A percentile compares a stretch with the other conserved stretches of the same genome.
Evolutionary conservation across 2,329 filamentous ascomycete genomes (phyloP).

Genomic region (Curvularia verruculosa): DNA sequence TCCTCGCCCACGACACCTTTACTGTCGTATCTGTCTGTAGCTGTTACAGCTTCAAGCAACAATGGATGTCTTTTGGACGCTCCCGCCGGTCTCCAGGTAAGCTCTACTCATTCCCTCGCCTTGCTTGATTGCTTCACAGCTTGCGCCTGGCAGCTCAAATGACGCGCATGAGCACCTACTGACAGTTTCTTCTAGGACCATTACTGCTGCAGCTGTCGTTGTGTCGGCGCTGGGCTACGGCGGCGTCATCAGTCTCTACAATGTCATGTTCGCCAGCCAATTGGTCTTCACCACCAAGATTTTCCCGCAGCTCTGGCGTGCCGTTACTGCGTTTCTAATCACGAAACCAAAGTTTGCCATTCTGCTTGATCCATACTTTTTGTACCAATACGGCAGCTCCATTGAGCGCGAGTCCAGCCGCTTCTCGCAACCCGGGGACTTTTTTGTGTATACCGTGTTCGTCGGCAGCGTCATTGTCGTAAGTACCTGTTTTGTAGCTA

Average conservation of each 20-base stretch:
- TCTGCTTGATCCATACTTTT: conserved; percentile 75
- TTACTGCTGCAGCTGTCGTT: conserved; percentile 68
- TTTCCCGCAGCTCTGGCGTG: conserved; percentile 66
- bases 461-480: conserved; percentile 75
- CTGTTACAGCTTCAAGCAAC: conserved; percentile 28
- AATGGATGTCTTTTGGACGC: conserved; percentile 69
- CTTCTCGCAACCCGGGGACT: conserved; percentile 76
- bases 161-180: conserved; percentile 34
- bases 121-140: conserved; percentile 4
- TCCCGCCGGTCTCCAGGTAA: conserved; percentile 71
- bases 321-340: conserved; percentile 64
- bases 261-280: conserved; percentile 62
- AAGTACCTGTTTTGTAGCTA: conserved; percentile 59
- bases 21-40: conserved; percentile 22
- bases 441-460: conserved; percentile 81
- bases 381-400: conserved; percentile 78
- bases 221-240: conserved; percentile 68
- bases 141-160: background rate
- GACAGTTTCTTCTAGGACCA: conserved; percentile 64
- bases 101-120: conserved; percentile 23
- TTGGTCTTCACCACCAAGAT: conserved; percentile 60
- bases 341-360: conserved; percentile 63
- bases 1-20: conserved; percentile 35
- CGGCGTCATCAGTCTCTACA: conserved; percentile 58
- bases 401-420: conserved; percentile 74